Conservation (phyloP, 2,329 filamentous ascomycete species). For the Phoma sp. region DNA sequence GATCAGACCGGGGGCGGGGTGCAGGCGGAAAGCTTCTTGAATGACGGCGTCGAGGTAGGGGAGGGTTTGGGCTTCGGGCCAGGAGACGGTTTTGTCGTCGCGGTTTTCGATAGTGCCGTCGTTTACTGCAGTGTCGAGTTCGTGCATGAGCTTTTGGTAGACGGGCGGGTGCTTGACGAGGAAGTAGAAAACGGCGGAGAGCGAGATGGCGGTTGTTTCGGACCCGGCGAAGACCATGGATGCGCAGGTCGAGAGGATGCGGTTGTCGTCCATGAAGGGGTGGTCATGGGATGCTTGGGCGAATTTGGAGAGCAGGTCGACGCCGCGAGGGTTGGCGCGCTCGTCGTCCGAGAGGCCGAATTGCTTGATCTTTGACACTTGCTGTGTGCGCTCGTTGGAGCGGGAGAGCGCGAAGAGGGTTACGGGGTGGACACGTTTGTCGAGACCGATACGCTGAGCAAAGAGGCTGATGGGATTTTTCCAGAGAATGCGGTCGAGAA, state of each 20-base stretch:
- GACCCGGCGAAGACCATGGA: conserved; percentile 75
- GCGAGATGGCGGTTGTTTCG: conserved; percentile 79
- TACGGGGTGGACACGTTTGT: conserved; percentile 73
- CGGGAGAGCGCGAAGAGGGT: conserved; percentile 73
- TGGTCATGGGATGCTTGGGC: conserved; percentile 70
- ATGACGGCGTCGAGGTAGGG: conserved; percentile 79
- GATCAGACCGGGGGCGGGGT: conserved; percentile 75
- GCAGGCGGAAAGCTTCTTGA: conserved; percentile 78
- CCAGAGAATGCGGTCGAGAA: conserved; percentile 71
- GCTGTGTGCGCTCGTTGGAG: conserved; percentile 68
- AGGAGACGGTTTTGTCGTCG: conserved; percentile 67
- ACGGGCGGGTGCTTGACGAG: conserved; percentile 67
- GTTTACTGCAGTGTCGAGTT: conserved; percentile 66
- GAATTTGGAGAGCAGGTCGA: conserved; percentile 74
- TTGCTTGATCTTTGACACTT: conserved; percentile 57
- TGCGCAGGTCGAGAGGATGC: conserved; percentile 74
- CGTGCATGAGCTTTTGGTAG: conserved; percentile 63
- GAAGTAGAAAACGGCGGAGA: conserved; percentile 76
- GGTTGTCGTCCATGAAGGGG: conserved; percentile 73
- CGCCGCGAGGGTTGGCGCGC: conserved; percentile 45
- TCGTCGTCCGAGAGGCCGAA: conserved; percentile 48
- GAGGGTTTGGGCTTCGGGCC: conserved; percentile 71
- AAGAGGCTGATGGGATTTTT: conserved; percentile 78
- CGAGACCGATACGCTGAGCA: conserved; percentile 69
- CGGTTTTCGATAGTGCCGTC: conserved; percentile 55